Percentiles rank a stretch among this genome's conserved stretches.
These are phyloP conservation scores for Monilinia fructicola DNA, from an alignment of 2,329 filamentous ascomycete species.

Conservation along the genomic window DNA sequence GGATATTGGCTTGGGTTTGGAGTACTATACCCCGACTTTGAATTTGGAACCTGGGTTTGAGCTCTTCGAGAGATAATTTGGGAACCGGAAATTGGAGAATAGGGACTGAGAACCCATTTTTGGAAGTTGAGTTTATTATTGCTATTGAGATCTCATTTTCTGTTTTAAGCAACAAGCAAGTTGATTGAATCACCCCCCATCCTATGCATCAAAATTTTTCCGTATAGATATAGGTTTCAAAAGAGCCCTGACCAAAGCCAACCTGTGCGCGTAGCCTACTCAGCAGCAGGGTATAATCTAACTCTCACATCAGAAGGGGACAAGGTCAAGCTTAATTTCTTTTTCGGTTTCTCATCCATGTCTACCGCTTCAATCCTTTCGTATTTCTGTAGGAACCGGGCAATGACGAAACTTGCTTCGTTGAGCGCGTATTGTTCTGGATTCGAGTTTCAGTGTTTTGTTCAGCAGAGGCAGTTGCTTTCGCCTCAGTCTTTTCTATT, in stretches of 20 bases:
- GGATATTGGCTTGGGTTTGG: not conserved
- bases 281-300: conserved; percentile 26
- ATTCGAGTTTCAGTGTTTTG: not conserved
- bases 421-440: conserved; percentile 40
- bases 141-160: not conserved
- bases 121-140: not conserved
- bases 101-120: not conserved
- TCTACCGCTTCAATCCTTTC: conserved; percentile 31
- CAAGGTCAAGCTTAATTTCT: conserved; percentile 30
- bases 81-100: not conserved
- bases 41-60: not conserved
- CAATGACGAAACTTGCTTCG: conserved; percentile 40
- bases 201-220: not conserved
- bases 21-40: conserved; percentile 15
- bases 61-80: not conserved
- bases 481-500: not conserved
- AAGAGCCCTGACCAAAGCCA: not conserved
- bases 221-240: not conserved
- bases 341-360: conserved; percentile 26
- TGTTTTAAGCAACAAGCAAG: not conserved
- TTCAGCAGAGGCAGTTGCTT: not conserved
- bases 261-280: not conserved
- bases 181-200: not conserved
- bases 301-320: conserved; percentile 32
- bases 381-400: conserved; percentile 39